These are phyloP conservation scores for Trapa incisa DNA, from an alignment of 345 rosid species.

Conservation along the genomic window DNA sequence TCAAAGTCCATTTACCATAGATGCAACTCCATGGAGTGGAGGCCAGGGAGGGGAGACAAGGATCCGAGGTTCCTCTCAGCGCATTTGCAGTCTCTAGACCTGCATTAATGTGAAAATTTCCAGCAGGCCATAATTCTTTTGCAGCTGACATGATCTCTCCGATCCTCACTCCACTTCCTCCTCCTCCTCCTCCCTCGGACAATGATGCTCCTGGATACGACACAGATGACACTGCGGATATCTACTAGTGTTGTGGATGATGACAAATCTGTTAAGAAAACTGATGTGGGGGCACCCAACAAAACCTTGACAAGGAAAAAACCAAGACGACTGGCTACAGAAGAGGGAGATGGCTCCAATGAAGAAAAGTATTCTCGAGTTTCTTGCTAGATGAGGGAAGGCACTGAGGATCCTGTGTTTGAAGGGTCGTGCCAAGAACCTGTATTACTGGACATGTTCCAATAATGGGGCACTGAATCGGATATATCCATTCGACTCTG, in stretches of 20 bases:
- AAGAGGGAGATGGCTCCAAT: slow-evolving; percentile 26
- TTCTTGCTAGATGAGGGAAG: background rate
- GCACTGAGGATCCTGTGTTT: background rate
- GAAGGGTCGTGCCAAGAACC: slow-evolving; percentile 1
- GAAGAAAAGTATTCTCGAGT: background rate
- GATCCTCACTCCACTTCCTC: slow-evolving; percentile 41
- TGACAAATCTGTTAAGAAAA: slow-evolving; percentile 1
- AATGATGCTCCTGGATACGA: background rate
- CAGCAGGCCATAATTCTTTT: slow-evolving; percentile 26
- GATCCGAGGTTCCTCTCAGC: slow-evolving; percentile 96
- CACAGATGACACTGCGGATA: background rate
- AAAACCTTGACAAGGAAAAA: slow-evolving; percentile 11
- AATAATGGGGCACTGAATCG: background rate
- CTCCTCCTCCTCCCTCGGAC: slow-evolving; percentile 10
- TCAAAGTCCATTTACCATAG: background rate
- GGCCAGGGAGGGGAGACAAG: slow-evolving; percentile 24
- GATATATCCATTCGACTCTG: slow-evolving; percentile 2
- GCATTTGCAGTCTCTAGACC: slow-evolving; percentile 34
- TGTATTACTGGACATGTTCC: background rate
- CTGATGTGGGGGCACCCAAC: slow-evolving; percentile 9
- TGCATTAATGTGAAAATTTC: slow-evolving; percentile 14
- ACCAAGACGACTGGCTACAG: slow-evolving; percentile 18
- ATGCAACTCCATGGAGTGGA: slow-evolving; percentile 23
- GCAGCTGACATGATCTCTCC: slow-evolving; percentile 69
- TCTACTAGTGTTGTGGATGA: background rate